Evolutionary conservation across 495 filamentous ascomycete genomes (phyloP).

Genomic region (Venustampulla echinocandica): DNA sequence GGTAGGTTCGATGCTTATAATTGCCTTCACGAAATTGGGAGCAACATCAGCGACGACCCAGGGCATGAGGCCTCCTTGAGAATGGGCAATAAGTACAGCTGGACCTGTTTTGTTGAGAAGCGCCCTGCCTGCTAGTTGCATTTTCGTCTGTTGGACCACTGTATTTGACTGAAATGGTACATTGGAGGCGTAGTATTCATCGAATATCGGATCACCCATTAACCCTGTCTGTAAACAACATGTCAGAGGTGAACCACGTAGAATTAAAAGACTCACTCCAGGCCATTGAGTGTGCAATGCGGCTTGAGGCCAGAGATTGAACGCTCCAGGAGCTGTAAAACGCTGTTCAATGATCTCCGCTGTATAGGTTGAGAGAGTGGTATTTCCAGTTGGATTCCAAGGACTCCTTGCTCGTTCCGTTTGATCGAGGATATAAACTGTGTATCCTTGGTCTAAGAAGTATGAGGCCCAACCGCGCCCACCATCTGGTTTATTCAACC

Average conservation of each 20-base stretch:
- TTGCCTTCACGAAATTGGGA: constrained; percentile 36
- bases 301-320: constrained; percentile 36
- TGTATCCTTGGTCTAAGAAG: constrained; percentile 39
- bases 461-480: constrained; percentile 42
- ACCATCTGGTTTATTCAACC: constrained; percentile 42
- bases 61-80: constrained; percentile 40
- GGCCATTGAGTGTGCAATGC: constrained; percentile 47
- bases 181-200: constrained; percentile 38
- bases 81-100: constrained; percentile 42
- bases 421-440: constrained; percentile 38
- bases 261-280: constrained; percentile 24
- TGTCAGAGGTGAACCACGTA: neutral
- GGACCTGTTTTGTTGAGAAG: constrained; percentile 43
- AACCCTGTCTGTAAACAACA: constrained; percentile 26
- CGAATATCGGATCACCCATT: constrained; percentile 42
- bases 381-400: constrained; percentile 13
- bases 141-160: constrained; percentile 32
- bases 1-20: constrained; percentile 45
- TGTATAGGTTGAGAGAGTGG: constrained; percentile 9
- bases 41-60: constrained; percentile 41
- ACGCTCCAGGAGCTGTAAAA: constrained; percentile 33
- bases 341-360: constrained; percentile 16
- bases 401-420: constrained; percentile 30
- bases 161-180: constrained; percentile 32
- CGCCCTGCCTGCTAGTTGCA: constrained; percentile 34